Evolutionary conservation across 306 rosid genomes (phyloP), one percentile per base, ranked within the genome.

Genomic region (Fragaria nilgerrensis): DNA sequence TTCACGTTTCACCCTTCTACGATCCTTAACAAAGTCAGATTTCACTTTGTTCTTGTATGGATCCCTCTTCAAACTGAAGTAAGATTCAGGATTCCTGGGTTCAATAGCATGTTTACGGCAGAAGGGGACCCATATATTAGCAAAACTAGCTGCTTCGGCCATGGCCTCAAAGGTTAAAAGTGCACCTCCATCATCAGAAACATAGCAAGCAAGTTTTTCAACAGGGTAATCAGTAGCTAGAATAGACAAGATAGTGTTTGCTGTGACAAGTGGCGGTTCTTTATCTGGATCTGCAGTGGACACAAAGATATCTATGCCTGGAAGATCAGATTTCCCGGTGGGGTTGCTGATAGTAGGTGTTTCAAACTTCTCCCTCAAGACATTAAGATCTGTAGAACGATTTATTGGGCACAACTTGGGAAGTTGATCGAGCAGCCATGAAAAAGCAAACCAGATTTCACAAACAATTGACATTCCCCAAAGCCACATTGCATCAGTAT

Each of bases 141-240:
- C 91, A 90, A 90, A 94, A 78, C 98, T 94, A 27, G 98, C 98
- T 72, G 98, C 98, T 81, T 94, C 98, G 15, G 98, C 98, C 98
- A 94, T 94, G 76, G 98, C 98, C 87, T 94, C 98, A 75, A 94
- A 94, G 56, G 98, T 94, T 76, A 94, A 72, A 79, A 94, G 97
- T 52, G 98, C 98, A 72, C 98, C 98, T 68, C 98, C 98, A 80
- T 94, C 98, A 62, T 94, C 98, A 84, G 98, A 94, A 68, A 94
- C 98, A 87, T 94, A 92, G 78, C 98, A 94, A 75, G 97, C 85
- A 82, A 94, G 98, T 82, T 94, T 94, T 82, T 94, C 97, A 77
- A 94, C 98, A n/a, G 98, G 96, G 63, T 88, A 94, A 63, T 92
- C 96, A 64, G 98, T 87, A 17, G 98, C 96, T 50, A 94, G 85